Base-by-base conservation (phyloP, 495 filamentous ascomycete genomes). In the Astrothelium subdiscretum region DNA sequence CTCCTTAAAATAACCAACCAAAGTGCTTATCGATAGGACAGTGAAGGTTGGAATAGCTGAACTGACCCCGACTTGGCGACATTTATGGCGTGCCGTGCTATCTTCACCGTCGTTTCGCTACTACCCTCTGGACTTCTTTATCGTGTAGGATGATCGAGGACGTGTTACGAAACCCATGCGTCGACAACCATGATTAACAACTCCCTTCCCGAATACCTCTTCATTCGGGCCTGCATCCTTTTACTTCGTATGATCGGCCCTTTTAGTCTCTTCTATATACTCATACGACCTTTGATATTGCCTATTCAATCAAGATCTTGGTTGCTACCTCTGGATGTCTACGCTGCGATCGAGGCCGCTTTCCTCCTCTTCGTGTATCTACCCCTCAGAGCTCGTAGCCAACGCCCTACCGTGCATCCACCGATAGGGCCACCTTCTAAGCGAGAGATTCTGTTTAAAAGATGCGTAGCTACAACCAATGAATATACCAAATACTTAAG, bases 331-430 rank as follows among this genome's bases (percentile, higher is more conserved):
- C 58, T 66, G 24, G 51, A 62, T 8, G 3, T 60, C n/a, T 69
- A 57, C 32, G 59, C 60, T 60, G 32, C 42, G 12, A 60, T 59
- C 31, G 86, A 88, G 66, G 65, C 76, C 3, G 66, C 77, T 32
- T 87, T 84, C 70, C 81, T 75, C 48, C 57, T 82, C 1, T 63
- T 80, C 48, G 69, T 86, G 59, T 87, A 81, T 68, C 66, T 81
- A 11, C 84, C 82, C 8, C 78, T 79, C 66, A 77, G 73, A 48
- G 60, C 62, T 13, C 71, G 78, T 59, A 77, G 87, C 22, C 77
- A 81, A 60, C 69, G 68, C 22, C 73, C 74, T 27, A 83, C 84
- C 4, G 40, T 66, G 0, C 81, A 88, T 64, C 85, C 85, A 0
- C 72, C 77, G 2, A 65, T 74, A 1, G 72, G 77, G 4, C 59